phyloP scores from a whole-genome alignment of 805 yeast species.

The Kuraishia ogatae region DNA sequence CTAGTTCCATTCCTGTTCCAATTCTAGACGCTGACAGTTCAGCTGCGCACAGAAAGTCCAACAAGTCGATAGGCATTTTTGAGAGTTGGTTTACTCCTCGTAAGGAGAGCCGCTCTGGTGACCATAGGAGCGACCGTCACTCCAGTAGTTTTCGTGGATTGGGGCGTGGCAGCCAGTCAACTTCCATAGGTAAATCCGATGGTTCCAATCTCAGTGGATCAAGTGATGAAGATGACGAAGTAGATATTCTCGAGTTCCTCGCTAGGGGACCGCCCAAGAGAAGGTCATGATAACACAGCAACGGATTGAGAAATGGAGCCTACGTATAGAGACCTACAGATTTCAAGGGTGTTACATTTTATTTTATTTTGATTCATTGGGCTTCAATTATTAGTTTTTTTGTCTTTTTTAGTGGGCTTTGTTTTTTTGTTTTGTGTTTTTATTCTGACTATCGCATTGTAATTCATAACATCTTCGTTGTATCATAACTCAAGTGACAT shows the following conservation, averaged over 20 bases:
- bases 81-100: background rate
- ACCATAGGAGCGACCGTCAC: background rate
- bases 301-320: no score
- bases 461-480: background rate
- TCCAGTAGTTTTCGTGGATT: background rate
- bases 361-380: background rate
- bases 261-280: constrained; percentile 8
- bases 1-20: background rate
- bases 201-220: background rate
- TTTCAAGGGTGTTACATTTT: no score
- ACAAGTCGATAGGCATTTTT: background rate
- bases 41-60: background rate
- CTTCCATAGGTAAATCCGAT: background rate
- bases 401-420: background rate
- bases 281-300: background rate
- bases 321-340: background rate
- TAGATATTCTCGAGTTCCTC: constrained; percentile 16
- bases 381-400: background rate
- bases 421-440: background rate
- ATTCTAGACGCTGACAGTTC: background rate
- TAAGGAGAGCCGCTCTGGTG: background rate
- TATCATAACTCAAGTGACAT: no score
- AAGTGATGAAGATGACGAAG: constrained; percentile 10
- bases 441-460: background rate
- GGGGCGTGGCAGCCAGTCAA: background rate